phyloP scores from a whole-genome alignment of 441 rosid species.

The Pelargonium myrrhifolium region DNA sequence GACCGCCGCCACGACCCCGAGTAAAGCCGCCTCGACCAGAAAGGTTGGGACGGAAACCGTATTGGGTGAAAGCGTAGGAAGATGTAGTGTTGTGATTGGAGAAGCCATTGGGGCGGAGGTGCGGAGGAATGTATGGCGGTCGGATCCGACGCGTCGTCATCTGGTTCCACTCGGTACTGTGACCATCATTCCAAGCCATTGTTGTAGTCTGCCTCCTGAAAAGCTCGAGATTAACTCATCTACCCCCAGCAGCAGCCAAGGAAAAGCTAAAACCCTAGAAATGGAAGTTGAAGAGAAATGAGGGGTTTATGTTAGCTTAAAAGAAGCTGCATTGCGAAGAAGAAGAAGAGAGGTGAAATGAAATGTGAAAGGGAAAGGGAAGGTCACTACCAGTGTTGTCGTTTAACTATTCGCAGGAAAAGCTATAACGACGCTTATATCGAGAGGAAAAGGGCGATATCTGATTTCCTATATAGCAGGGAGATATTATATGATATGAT shows the following conservation, averaged over 20 bases:
- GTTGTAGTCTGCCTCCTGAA: not conserved
- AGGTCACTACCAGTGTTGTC: no score
- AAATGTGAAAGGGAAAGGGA: no score
- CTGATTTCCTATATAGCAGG: no score
- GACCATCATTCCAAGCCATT: not conserved
- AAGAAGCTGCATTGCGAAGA: no score
- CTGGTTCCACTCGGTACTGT: slow-evolving; percentile 17
- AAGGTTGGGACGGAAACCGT: slow-evolving; percentile 6
- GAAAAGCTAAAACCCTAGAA: not conserved
- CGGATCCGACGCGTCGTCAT: slow-evolving; percentile 17
- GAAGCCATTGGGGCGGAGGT: slow-evolving; percentile 14
- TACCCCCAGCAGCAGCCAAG: not conserved
- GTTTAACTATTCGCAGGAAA: no score
- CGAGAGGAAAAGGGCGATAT: no score
- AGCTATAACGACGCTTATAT: no score
- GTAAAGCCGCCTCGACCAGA: slow-evolving; percentile 13
- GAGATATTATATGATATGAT: no score
- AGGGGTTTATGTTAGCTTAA: not conserved
- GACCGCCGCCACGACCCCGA: slow-evolving; percentile 14
- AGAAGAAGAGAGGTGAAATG: no score
- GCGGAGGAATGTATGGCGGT: slow-evolving; percentile 28
- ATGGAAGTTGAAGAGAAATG: not conserved
- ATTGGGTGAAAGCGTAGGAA: slow-evolving; percentile 1
- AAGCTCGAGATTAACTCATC: not conserved
- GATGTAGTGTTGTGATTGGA: not conserved